Base-by-base conservation (phyloP, 2,329 filamentous ascomycete species). In the Capronia coronata region DNA sequence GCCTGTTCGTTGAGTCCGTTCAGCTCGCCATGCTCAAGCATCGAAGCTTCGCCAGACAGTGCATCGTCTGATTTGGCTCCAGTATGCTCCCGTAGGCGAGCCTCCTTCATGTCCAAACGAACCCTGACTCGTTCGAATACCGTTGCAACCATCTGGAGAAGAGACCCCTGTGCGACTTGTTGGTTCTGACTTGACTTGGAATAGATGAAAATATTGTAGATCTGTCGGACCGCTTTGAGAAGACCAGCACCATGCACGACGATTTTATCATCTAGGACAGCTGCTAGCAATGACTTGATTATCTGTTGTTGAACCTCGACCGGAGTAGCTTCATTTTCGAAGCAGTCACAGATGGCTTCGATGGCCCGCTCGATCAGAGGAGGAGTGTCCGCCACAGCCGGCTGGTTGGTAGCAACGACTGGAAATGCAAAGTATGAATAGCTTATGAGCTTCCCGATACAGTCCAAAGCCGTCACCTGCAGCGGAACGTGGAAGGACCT, bases 311-410 rank as follows among this genome's bases (percentile, higher is more conserved):
- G 93, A 41, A 97, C 85, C 67, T 96, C 91, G 45, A 85, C 79
- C 2, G 88, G 83, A 0, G 94, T 98, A 1, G 87, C 87, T 71
- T 98, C 93, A 64, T 93, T 91, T 65, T 97, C 90, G 66, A 98
- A 98, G 68, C 93, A 98, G 65, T 97, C 91, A 75, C 93, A 98
- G 74, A 98, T 98, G 29, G 93, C 95, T 70, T 98, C 94, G 63
- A 98, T 98, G 51, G 94, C 93, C 58, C 91, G 81, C 71, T 98
- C 94, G 64, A 98, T 98, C 59, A 98, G 75, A 13, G 91, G 90
- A 2, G 85, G 75, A 39, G 48, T 57, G 46, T 57, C 61, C 29
- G 48, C 60, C 51, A 67, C 63, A 37, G 68, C 68, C 58, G 75
- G 70, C 57, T 73, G 67, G 48, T 68, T 56, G n/a, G 73, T 69